Percentiles rank a stretch among this genome's conserved stretches.
phyloP scores from a whole-genome alignment of 352 stramenopile species.

The Phytophthora megakarya region DNA sequence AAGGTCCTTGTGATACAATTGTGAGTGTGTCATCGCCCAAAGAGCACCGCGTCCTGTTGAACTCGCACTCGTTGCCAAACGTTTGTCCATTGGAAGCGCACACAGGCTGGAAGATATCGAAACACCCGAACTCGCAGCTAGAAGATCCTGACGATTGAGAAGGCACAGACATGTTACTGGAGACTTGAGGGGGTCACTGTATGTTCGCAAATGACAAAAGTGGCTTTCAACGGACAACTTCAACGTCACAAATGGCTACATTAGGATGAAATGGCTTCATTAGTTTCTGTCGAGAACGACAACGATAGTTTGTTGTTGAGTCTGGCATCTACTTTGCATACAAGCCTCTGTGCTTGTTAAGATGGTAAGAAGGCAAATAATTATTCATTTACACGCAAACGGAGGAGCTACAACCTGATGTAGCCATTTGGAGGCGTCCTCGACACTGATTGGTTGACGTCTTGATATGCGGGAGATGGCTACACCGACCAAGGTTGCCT shows the following conservation, averaged over 20 bases:
- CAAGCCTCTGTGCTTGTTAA: too few relatives aligned
- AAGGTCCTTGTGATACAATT: constrained; percentile 33
- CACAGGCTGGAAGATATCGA: constrained; percentile 41
- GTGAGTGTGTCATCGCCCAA: constrained; percentile 25
- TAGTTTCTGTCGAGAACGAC: too few relatives aligned
- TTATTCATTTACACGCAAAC: too few relatives aligned
- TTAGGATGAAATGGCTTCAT: neutral
- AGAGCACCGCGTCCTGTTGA: constrained; percentile 48
- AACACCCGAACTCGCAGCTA: constrained; percentile 27
- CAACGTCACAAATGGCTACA: constrained; percentile 1
- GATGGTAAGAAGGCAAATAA: too few relatives aligned
- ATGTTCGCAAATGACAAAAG: constrained; percentile 14
- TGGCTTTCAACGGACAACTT: constrained; percentile 9
- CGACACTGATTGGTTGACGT: constrained; percentile 27
- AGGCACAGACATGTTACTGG: neutral
- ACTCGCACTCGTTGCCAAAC: constrained; percentile 57
- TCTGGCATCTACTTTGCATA: too few relatives aligned
- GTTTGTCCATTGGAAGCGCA: constrained; percentile 61
- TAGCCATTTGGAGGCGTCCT: constrained; percentile 25
- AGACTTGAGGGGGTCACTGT: neutral
- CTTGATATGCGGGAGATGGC: constrained; percentile 30
- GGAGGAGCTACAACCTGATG: constrained; percentile 4
- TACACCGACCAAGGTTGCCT: constrained; percentile 9
- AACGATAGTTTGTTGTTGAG: neutral
- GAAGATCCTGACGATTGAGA: neutral